These are phyloP conservation scores for Botrytis fragariae DNA, from an alignment of 2,329 filamentous ascomycete genomes.

Conservation along the genomic window DNA sequence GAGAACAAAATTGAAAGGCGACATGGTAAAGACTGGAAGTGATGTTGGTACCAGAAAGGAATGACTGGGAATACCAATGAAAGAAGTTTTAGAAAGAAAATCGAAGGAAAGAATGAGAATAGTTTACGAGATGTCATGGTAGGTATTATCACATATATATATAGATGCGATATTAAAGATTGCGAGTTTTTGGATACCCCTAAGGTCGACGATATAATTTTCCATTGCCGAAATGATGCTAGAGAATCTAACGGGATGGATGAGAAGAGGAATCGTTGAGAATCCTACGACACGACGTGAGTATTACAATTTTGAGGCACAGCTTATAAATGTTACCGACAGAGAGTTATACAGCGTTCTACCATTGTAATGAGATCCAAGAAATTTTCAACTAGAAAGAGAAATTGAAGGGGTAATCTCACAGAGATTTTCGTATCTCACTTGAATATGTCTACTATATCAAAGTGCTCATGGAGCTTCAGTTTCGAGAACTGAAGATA, in stretches of 20 bases:
- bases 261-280: neutral
- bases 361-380: neutral
- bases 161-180: neutral
- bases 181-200: neutral
- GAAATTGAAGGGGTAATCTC: neutral
- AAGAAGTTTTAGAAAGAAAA: neutral
- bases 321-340: neutral
- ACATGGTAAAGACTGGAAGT: neutral
- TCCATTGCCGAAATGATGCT: neutral
- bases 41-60: neutral
- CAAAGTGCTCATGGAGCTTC: neutral
- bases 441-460: neutral
- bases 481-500: neutral
- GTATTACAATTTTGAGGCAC: neutral
- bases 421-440: too few relatives aligned
- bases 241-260: neutral
- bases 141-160: neutral
- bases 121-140: neutral
- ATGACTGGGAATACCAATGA: neutral
- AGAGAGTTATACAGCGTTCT: neutral
- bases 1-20: neutral
- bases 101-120: neutral
- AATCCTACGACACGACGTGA: neutral
- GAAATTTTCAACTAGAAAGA: neutral
- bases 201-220: neutral